These are phyloP conservation scores for Purpureocillium lavendulum DNA, from an alignment of 2,329 filamentous ascomycete genomes.

Conservation along the genomic window DNA sequence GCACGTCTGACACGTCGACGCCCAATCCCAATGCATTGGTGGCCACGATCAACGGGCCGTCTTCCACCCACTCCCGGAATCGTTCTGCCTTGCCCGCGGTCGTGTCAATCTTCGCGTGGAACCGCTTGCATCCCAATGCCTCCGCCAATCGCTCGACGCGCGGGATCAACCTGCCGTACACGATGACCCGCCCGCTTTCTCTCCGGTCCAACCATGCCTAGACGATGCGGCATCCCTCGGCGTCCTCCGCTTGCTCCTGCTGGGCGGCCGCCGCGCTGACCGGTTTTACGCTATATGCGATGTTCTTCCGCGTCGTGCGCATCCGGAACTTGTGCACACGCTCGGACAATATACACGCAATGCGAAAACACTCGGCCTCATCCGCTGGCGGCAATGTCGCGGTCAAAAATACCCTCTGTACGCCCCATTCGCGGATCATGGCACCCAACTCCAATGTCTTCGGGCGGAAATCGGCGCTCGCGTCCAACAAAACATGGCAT, in stretches of 20 bases:
- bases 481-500: constrained; percentile 5
- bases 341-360: not conserved
- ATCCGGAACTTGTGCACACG: not conserved
- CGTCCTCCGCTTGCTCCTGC: not conserved
- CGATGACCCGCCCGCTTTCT: too few relatives aligned
- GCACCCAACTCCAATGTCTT: not conserved
- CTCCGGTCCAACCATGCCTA: too few relatives aligned
- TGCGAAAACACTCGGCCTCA: not conserved
- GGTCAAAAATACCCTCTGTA: constrained; percentile 6
- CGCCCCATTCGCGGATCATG: not conserved
- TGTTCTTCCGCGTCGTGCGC: constrained; percentile 1
- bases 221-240: too few relatives aligned
- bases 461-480: not conserved
- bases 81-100: not conserved
- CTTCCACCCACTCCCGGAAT: not conserved
- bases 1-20: constrained; percentile 3
- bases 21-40: constrained; percentile 5
- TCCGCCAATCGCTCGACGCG: too few relatives aligned
- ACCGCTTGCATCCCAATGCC: too few relatives aligned
- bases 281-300: not conserved
- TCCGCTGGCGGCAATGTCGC: constrained; percentile 4
- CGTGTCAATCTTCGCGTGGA: not conserved
- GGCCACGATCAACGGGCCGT: not conserved
- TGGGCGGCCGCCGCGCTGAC: not conserved
- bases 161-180: too few relatives aligned